phyloP scores from a whole-genome alignment of 768 basidiomycete genomes.

The Suillus spraguei region DNA sequence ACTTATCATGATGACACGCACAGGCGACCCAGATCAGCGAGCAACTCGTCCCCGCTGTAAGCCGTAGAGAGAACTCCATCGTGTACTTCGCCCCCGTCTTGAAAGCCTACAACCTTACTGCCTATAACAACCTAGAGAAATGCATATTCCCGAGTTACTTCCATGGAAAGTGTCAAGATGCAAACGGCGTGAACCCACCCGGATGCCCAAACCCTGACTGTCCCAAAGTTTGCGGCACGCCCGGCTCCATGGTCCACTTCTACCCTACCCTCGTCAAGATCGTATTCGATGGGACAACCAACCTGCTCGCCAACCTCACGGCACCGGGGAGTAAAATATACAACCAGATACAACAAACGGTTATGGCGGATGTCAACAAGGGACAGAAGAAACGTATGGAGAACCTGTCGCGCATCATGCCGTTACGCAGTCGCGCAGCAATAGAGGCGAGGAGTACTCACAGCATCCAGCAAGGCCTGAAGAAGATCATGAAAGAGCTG shows the following conservation, averaged over 20 bases:
- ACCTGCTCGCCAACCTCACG: slow-evolving; percentile 36
- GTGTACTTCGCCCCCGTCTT: slow-evolving; percentile 50
- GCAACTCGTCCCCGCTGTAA: slow-evolving; percentile 32
- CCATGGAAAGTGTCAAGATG: slow-evolving; percentile 70
- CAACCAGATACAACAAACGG: slow-evolving; percentile 41
- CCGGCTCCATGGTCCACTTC: slow-evolving; percentile 78
- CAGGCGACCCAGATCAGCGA: slow-evolving; percentile 41
- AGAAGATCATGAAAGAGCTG: slow-evolving; percentile 37
- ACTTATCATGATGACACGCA: not conserved
- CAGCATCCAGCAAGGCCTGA: slow-evolving; percentile 26
- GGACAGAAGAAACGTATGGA: slow-evolving; percentile 15
- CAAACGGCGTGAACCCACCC: slow-evolving; percentile 55
- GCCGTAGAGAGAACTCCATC: slow-evolving; percentile 27
- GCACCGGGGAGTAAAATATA: slow-evolving; percentile 44
- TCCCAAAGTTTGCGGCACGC: slow-evolving; percentile 77
- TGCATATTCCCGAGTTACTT: slow-evolving; percentile 74
- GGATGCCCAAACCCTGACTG: slow-evolving; percentile 84
- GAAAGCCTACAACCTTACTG: slow-evolving; percentile 44
- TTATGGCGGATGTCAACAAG: slow-evolving; percentile 40
- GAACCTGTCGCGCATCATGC: slow-evolving; percentile 13
- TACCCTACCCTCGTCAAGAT: slow-evolving; percentile 51
- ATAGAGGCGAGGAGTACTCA: slow-evolving; percentile 24
- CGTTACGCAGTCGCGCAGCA: slow-evolving; percentile 7
- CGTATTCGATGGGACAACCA: slow-evolving; percentile 46
- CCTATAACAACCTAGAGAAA: slow-evolving; percentile 47